Conservation (phyloP, 176 grass and related monocot genomes). For the Aegilops umbellulata region DNA sequence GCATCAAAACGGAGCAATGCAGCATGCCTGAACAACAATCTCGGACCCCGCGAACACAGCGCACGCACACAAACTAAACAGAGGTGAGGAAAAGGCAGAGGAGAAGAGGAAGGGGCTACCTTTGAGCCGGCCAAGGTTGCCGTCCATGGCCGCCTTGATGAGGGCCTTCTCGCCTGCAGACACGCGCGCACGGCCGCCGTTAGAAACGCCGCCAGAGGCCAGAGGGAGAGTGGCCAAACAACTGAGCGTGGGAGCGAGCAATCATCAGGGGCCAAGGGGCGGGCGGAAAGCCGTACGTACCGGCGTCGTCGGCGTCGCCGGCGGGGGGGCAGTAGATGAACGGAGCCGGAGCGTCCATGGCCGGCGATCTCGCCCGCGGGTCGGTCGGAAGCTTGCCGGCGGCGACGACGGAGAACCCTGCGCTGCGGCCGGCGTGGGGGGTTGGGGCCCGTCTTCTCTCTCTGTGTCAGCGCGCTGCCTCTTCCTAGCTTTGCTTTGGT, state of each 20-base stretch:
- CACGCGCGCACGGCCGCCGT: background rate
- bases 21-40: background rate
- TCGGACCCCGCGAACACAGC: background rate
- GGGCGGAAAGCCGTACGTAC: background rate
- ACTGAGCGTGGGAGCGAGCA: background rate
- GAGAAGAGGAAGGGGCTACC: background rate
- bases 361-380: background rate
- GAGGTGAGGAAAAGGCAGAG: no score
- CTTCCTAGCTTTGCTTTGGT: background rate
- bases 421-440: background rate
- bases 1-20: background rate
- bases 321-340: background rate
- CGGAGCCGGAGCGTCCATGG: background rate
- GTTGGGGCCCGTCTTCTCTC: background rate
- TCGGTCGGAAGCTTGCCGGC: background rate
- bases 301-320: background rate
- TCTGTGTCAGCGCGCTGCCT: background rate
- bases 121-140: constrained; percentile 26
- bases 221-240: background rate
- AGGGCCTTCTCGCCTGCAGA: background rate
- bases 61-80: background rate
- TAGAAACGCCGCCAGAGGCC: background rate
- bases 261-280: background rate
- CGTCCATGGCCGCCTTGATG: constrained; percentile 10
- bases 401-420: background rate